Percentiles rank a stretch among this genome's conserved stretches.
Evolutionary conservation across 495 filamentous ascomycete genomes (phyloP).

Genomic region (Penicillium cosmopolitanum): DNA sequence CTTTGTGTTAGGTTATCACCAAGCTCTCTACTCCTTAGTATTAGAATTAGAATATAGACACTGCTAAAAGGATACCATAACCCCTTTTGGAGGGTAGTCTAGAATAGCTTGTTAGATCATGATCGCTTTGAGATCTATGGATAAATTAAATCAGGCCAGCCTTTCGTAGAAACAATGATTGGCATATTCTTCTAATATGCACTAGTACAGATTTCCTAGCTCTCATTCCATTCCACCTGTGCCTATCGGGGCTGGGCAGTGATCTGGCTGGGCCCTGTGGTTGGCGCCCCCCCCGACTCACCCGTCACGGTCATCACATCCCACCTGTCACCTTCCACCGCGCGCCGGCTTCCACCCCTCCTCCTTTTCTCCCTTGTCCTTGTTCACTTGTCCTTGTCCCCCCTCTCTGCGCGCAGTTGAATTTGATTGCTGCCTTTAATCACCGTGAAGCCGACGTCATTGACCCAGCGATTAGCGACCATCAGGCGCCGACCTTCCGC

Average conservation of each 20-base stretch:
- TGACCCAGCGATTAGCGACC: slow-evolving; percentile 14
- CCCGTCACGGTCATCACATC: slow-evolving; percentile 27
- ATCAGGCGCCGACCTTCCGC: slow-evolving; percentile 29
- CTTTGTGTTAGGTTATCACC: slow-evolving; percentile 24
- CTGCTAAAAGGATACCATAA: not conserved
- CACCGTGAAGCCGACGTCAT: slow-evolving; percentile 27
- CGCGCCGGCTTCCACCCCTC: not conserved
- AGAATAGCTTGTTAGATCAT: too few relatives aligned
- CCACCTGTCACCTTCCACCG: slow-evolving; percentile 20
- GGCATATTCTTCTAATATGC: not conserved
- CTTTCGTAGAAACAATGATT: too few relatives aligned
- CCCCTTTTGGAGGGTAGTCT: not conserved
- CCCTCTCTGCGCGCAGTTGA: slow-evolving; percentile 1
- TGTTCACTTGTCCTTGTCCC: slow-evolving; percentile 14
- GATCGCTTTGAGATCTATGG: too few relatives aligned
- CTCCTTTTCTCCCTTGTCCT: slow-evolving; percentile 9
- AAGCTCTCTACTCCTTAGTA: slow-evolving; percentile 32
- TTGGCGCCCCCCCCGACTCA: slow-evolving; percentile 27
- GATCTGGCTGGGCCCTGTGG: slow-evolving; percentile 3
- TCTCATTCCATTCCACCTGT: not conserved
- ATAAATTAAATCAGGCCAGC: too few relatives aligned
- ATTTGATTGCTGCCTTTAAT: slow-evolving; percentile 3
- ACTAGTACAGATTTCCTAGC: not conserved
- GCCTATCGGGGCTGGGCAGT: not conserved
- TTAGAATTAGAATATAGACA: slow-evolving; percentile 7